Evolutionary conservation across 257 asterid species (phyloP).

Genomic region (Salvia hispanica): DNA sequence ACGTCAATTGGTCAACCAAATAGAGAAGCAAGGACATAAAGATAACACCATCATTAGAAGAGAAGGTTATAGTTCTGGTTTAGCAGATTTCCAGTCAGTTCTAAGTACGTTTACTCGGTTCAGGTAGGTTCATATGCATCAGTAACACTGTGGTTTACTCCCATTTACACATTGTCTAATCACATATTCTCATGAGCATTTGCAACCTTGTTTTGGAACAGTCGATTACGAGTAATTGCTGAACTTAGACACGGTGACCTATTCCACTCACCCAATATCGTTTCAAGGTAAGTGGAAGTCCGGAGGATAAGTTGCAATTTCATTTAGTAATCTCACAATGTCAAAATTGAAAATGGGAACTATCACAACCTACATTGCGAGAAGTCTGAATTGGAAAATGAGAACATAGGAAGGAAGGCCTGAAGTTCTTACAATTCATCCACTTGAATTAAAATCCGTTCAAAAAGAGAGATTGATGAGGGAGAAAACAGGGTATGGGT

Average conservation of each 20-base stretch:
- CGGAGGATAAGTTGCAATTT: conserved; percentile 11
- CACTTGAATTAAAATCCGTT: conserved; percentile 8
- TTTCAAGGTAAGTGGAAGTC: conserved; percentile 63
- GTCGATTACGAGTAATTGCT: conserved; percentile 86
- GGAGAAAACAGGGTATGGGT: background rate
- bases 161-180: conserved; percentile 27
- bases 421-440: background rate
- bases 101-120: conserved; percentile 76
- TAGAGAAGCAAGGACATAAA: conserved; percentile 44
- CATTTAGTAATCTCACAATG: conserved; percentile 13
- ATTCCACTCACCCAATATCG: conserved; percentile 82
- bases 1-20: conserved; percentile 52
- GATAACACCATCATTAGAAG: conserved; percentile 42
- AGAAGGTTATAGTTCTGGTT: conserved; percentile 76
- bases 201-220: conserved; percentile 40
- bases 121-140: conserved; percentile 48
- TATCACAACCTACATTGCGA: conserved; percentile 11
- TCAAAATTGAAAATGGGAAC: conserved; percentile 24
- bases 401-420: conserved; percentile 1
- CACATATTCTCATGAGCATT: conserved; percentile 24
- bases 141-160: conserved; percentile 25
- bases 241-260: conserved; percentile 81
- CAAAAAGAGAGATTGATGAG: background rate
- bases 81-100: conserved; percentile 80
- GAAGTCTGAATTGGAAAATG: conserved; percentile 24